Percentiles rank a stretch among this genome's conserved stretches.
Evolutionary conservation across 1,139 yeast genomes (phyloP).

Genomic region (Geotrichum klebahnii): DNA sequence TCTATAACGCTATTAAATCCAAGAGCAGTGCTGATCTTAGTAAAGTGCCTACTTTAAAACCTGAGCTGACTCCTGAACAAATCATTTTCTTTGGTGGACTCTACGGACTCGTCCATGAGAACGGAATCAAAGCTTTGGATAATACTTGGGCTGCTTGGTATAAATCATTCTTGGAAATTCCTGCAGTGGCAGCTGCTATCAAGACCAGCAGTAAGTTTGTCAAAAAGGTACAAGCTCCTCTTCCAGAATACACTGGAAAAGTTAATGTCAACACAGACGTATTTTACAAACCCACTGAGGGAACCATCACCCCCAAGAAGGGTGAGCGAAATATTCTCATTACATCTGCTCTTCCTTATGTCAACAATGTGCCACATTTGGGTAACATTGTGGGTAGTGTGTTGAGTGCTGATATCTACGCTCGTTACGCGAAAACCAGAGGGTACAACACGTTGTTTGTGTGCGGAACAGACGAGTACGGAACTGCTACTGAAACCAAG

Average conservation of each 20-base stretch:
- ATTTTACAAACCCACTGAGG: constrained; percentile 26
- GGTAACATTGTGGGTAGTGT: constrained; percentile 97
- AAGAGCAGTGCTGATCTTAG: constrained; percentile 10
- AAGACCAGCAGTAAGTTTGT: constrained; percentile 14
- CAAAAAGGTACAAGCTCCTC: constrained; percentile 25
- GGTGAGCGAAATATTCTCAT: constrained; percentile 76
- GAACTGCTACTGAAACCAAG: constrained; percentile 98
- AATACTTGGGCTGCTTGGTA: constrained; percentile 18
- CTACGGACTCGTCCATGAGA: constrained; percentile 20
- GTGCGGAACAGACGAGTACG: constrained; percentile 98
- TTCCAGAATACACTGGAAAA: constrained; percentile 56
- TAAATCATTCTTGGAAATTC: constrained; percentile 21
- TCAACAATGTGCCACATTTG: constrained; percentile 94
- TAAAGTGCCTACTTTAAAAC: constrained; percentile 21
- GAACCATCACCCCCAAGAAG: constrained; percentile 51
- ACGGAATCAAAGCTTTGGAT: constrained; percentile 18
- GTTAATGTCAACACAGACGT: constrained; percentile 41
- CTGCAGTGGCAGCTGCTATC: constrained; percentile 25
- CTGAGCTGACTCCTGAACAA: constrained; percentile 30
- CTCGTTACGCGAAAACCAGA: constrained; percentile 86
- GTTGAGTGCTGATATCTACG: constrained; percentile 86
- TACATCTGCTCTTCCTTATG: constrained; percentile 96
- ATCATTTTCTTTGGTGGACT: constrained; percentile 23
- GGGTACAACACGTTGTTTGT: constrained; percentile 79
- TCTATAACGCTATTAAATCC: constrained; percentile 22